Conservation (phyloP, 345 rosid species). For the Barbarea vulgaris region DNA sequence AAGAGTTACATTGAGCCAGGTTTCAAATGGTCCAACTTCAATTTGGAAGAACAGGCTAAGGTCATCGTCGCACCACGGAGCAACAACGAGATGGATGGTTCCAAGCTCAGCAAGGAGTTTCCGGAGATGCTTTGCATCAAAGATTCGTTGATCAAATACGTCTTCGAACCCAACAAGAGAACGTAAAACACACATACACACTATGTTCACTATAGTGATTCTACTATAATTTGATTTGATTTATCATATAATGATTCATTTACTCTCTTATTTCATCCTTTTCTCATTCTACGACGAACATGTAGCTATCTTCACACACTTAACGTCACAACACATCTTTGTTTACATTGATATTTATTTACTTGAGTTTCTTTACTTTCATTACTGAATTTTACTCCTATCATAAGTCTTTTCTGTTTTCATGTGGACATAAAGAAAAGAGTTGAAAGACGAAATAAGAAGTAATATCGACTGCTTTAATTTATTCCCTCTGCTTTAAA, state of each 20-base stretch:
- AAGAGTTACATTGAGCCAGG: conserved; percentile 68
- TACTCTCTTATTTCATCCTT: conserved; percentile 23
- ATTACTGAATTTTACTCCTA: background rate
- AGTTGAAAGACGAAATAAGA: background rate
- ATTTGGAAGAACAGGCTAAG: conserved; percentile 86
- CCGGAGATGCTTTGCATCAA: conserved; percentile 80
- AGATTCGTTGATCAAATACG: conserved; percentile 76
- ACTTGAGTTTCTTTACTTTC: background rate
- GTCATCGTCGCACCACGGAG: conserved; percentile 90
- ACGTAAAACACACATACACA: conserved; percentile 27
- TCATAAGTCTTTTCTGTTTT: background rate
- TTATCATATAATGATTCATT: conserved; percentile 22
- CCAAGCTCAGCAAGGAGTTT: conserved; percentile 86
- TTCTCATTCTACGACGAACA: conserved; percentile 4
- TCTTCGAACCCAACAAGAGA: conserved; percentile 79
- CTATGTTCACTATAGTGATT: conserved; percentile 19
- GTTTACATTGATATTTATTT: conserved; percentile 24
- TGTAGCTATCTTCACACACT: conserved; percentile 18
- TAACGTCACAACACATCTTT: conserved; percentile 15
- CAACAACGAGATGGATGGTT: conserved; percentile 86
- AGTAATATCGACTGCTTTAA: background rate
- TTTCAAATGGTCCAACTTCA: conserved; percentile 75
- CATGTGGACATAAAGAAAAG: background rate
- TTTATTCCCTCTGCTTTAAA: conserved; percentile 27
- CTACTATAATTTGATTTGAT: conserved; percentile 25